Percentiles rank a stretch among this genome's conserved stretches.
phyloP scores from a whole-genome alignment of 148 eudicot species.

The Gaultheria prostrata region DNA sequence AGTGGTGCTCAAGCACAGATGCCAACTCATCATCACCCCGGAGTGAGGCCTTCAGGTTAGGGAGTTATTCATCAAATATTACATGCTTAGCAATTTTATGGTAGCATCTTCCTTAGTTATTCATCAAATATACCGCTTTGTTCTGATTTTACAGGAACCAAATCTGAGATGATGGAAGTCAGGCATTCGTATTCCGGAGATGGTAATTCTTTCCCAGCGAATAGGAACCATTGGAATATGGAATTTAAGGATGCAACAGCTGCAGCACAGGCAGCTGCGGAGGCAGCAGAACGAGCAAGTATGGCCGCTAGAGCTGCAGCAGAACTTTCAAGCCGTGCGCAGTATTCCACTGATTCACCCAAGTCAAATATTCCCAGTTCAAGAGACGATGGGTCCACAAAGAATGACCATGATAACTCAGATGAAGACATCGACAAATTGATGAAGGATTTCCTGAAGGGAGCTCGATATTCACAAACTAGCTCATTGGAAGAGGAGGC shows the following conservation, averaged over 20 bases:
- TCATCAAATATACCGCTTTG: not conserved
- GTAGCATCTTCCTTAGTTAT: not conserved
- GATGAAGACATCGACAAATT: constrained; percentile 19
- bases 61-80: not conserved
- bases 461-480: constrained; percentile 21
- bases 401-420: constrained; percentile 22
- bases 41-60: constrained; percentile 49
- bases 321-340: constrained; percentile 52
- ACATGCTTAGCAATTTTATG: not conserved
- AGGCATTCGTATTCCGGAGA: constrained; percentile 34
- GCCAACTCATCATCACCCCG: constrained; percentile 31
- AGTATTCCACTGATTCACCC: constrained; percentile 36
- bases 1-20: constrained; percentile 21
- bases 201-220: constrained; percentile 23
- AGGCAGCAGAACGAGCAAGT: constrained; percentile 91
- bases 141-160: constrained; percentile 34
- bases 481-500: constrained; percentile 23
- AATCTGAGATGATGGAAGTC: constrained; percentile 24
- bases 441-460: constrained; percentile 24
- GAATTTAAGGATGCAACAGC: constrained; percentile 85
- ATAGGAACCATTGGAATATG: constrained; percentile 61
- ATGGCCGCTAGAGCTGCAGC: constrained; percentile 99
- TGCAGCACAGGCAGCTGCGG: constrained; percentile 98
- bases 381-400: constrained; percentile 29
- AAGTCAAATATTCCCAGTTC: constrained; percentile 21